Percentiles rank a stretch among this genome's conserved stretches.
Conservation (phyloP, 768 basidiomycete species). For the Cystofilobasidium bisporidii region DNA sequence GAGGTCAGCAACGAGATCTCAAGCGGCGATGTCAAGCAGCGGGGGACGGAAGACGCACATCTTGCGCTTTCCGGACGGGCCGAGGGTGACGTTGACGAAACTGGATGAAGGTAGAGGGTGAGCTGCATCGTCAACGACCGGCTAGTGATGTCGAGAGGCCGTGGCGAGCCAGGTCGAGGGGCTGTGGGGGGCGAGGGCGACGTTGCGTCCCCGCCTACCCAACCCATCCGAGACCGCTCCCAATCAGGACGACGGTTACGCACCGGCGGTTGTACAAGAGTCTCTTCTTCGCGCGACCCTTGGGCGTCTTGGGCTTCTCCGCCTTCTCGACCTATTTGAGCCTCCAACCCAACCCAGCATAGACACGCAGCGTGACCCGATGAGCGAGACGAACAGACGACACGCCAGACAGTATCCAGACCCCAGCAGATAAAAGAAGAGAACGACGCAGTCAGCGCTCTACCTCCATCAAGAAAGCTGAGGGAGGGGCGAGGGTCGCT, state of each 20-base stretch:
- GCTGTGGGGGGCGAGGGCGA: too few species aligned
- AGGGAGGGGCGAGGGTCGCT: too few species aligned
- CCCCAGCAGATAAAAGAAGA: too few species aligned
- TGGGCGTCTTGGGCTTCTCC: conserved; percentile 98
- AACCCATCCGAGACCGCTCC: not conserved
- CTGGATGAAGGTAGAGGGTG: conserved; percentile 44
- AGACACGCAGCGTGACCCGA: conserved; percentile 27
- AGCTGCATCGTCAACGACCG: too few species aligned
- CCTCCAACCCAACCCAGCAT: not conserved
- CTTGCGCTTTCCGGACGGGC: conserved; percentile 84
- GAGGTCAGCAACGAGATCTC: too few species aligned
- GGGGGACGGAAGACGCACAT: conserved; percentile 47
- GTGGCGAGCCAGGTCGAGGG: too few species aligned
- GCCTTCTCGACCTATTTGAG: conserved; percentile 68
- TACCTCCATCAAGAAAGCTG: too few species aligned
- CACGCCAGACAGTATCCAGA: too few species aligned
- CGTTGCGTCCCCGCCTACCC: conserved; percentile 13
- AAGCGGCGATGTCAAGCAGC: too few species aligned
- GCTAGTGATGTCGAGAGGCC: too few species aligned
- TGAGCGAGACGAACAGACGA: not conserved
- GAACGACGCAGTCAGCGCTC: too few species aligned
- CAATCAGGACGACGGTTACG: not conserved
- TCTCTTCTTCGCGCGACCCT: conserved; percentile 96
- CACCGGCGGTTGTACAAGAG: conserved; percentile 85
- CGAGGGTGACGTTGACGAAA: conserved; percentile 87